Conservation (phyloP, 1,284 basidiomycete species). For the Papiliotrema flavescens region DNA sequence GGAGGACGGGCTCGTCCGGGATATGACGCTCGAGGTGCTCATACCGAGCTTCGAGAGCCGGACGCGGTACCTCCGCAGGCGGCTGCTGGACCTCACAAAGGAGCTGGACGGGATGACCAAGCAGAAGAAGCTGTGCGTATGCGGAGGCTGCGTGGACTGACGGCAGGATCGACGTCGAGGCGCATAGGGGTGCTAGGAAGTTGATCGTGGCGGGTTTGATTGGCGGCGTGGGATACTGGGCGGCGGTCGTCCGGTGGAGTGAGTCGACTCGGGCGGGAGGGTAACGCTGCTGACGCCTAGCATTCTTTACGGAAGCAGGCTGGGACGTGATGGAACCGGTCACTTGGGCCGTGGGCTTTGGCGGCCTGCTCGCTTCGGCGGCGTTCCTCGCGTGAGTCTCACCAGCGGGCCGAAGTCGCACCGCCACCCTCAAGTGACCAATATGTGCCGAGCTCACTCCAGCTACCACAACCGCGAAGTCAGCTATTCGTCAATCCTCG, state of each 20-base stretch:
- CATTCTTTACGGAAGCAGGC: slow-evolving; percentile 22
- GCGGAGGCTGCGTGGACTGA: slow-evolving; percentile 19
- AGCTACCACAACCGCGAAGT: slow-evolving; percentile 65
- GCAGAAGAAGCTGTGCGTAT: slow-evolving; percentile 38
- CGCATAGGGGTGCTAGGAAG: slow-evolving; percentile 57
- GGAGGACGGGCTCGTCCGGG: slow-evolving; percentile 3
- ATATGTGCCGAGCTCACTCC: not conserved
- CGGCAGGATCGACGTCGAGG: slow-evolving; percentile 57
- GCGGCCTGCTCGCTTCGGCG: slow-evolving; percentile 23
- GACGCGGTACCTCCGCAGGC: slow-evolving; percentile 59
- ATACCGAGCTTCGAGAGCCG: slow-evolving; percentile 63
- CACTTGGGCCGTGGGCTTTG: slow-evolving; percentile 37
- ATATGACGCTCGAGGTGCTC: slow-evolving; percentile 52
- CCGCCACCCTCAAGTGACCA: too few species aligned
- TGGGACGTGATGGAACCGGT: slow-evolving; percentile 68
- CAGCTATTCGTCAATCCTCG: slow-evolving; percentile 62
- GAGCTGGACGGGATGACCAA: slow-evolving; percentile 57
- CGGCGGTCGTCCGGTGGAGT: slow-evolving; percentile 58
- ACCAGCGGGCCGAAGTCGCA: not conserved
- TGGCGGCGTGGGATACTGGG: slow-evolving; percentile 62
- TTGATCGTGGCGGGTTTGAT: slow-evolving; percentile 61
- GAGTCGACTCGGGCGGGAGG: slow-evolving; percentile 8
- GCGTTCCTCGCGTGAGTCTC: slow-evolving; percentile 30
- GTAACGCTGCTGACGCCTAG: not conserved
- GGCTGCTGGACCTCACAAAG: slow-evolving; percentile 53